Evolutionary conservation across 73 alveolate species (phyloP).

Genomic region (Symbiodinium pilosum): DNA sequence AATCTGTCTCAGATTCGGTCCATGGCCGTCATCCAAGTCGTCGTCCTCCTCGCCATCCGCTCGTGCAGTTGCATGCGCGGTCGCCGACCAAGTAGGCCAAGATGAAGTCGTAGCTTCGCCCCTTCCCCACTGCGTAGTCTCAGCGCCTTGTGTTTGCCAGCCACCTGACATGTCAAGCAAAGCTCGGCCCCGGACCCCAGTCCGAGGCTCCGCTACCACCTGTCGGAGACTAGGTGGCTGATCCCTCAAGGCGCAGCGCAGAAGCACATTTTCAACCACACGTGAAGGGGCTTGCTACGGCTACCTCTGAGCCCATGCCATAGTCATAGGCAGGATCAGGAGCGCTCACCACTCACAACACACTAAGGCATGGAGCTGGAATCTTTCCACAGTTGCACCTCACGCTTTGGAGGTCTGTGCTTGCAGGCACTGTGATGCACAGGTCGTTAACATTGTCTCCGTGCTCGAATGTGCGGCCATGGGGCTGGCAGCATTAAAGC

Average conservation of each 20-base stretch:
- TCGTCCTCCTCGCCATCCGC: neutral
- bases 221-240: too few relatives aligned
- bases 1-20: neutral
- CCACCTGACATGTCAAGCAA: neutral
- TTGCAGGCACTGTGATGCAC: too few relatives aligned
- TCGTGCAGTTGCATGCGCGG: neutral
- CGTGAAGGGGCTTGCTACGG: too few relatives aligned
- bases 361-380: too few relatives aligned
- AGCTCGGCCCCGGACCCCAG: neutral
- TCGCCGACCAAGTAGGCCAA: neutral
- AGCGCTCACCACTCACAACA: too few relatives aligned
- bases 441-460: neutral
- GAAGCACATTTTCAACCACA: too few relatives aligned
- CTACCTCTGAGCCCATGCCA: too few relatives aligned
- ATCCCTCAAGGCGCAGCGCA: too few relatives aligned
- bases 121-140: neutral
- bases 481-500: neutral
- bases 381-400: too few relatives aligned
- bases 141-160: neutral
- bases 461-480: neutral
- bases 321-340: too few relatives aligned
- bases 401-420: neutral
- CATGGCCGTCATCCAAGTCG: too few relatives aligned
- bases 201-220: neutral
- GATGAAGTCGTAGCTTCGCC: neutral